Evolutionary conservation across 306 rosid genomes (phyloP).

Genomic region (Canavalia ensiformis): DNA sequence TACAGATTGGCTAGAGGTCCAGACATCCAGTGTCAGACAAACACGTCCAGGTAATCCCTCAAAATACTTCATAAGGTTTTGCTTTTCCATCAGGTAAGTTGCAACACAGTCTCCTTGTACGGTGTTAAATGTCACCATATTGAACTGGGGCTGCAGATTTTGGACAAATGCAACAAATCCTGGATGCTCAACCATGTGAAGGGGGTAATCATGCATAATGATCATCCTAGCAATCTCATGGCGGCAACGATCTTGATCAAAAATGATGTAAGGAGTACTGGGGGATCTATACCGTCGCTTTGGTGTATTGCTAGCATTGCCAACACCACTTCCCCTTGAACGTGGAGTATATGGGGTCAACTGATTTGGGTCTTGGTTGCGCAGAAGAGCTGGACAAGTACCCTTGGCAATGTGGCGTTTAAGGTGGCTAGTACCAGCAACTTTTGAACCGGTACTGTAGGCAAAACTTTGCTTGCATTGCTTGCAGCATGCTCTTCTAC

Average conservation of each 20-base stretch:
- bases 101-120: conserved; percentile 98
- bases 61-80: conserved; percentile 65
- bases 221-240: conserved; percentile 96
- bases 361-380: conserved; percentile 74
- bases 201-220: conserved; percentile 96
- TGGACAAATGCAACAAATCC: conserved; percentile 89
- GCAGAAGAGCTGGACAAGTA: conserved; percentile 78
- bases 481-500: conserved; percentile 94
- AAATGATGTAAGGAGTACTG: conserved; percentile 66
- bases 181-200: conserved; percentile 96
- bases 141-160: conserved; percentile 93
- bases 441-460: conserved; percentile 94
- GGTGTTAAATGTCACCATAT: conserved; percentile 88
- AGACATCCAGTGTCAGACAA: conserved; percentile 84
- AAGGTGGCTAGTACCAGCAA: conserved; percentile 97
- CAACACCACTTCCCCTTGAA: conserved; percentile 56
- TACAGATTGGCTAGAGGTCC: conserved; percentile 87
- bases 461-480: conserved; percentile 97
- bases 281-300: conserved; percentile 80
- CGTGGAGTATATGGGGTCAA: conserved; percentile 69
- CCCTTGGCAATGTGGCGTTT: conserved; percentile 97
- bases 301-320: conserved; percentile 62
- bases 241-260: conserved; percentile 89
- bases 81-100: conserved; percentile 83
- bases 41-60: conserved; percentile 85